Evolutionary conservation across 805 yeast species (phyloP), one percentile per base, ranked within the genome.

Genomic region (Crinitomyces ghanaensis): DNA sequence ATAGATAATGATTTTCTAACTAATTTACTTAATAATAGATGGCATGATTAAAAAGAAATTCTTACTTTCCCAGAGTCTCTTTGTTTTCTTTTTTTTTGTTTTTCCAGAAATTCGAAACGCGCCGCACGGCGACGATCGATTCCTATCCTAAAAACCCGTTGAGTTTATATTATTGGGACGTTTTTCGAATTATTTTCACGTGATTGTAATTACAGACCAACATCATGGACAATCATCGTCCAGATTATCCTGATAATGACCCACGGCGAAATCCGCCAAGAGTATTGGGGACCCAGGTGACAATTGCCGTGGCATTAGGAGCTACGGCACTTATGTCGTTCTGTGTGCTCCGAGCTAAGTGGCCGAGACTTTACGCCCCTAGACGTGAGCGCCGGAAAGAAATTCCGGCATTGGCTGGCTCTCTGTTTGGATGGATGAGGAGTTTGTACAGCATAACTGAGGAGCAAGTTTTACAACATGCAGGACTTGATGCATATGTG

Each of bases 401-500:
- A 1, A 17, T 46, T 19, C 93, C 91, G 3, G 49, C 54, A 20
- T 60, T 82, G 13, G 75, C 81, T 4, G 44, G 60, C 24, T 65
- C 82, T 2, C 51, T 80, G 8, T 78, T 85, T 46, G 85, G 86
- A 2, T 88, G 97, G 96, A 64, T 86, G 6, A 70, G 75, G 0
- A 70, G 74, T 0, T 59, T 88, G 9, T 70, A 70, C 50, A 55
- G 56, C 8, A 74, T 86, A 13, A 63, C 67, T 17, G 97, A 88
- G 45, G 65, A 70, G 11, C 85, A 84, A 37, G 70, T 91, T 2
- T 64, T 88, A 32, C 88, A 84, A 40, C 78, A 77, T 48, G 95
- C 96, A 2, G 98, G 98, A 0, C 58, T 88, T 28, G 98, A 88
- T 59, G 96, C 96, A 1, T 85, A 71, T 57, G 97, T 91, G 30